Conservation (phyloP, 345 rosid genomes). For the Eucalyptus regnans region DNA sequence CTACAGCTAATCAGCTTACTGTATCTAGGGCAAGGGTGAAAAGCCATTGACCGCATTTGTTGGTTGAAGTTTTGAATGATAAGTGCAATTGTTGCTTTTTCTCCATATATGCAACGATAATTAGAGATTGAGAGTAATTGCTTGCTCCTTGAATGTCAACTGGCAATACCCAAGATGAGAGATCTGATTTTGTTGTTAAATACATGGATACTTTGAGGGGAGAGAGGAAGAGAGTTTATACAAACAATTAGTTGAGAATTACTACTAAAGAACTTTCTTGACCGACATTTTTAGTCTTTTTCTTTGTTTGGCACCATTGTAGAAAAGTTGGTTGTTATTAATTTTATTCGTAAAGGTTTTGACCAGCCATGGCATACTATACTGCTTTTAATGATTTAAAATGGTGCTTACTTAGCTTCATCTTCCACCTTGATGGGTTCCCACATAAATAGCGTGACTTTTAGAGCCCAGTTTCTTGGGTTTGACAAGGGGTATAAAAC, state of each 20-base stretch:
- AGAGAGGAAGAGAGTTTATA: neutral
- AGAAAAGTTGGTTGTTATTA: neutral
- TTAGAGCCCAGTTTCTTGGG: conserved; percentile 5
- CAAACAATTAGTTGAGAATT: neutral
- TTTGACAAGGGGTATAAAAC: conserved; percentile 31
- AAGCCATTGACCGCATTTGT: neutral
- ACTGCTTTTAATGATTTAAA: neutral
- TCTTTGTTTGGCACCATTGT: neutral
- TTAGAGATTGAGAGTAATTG: neutral
- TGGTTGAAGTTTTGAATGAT: neutral
- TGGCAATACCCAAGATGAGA: neutral
- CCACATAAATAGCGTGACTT: neutral
- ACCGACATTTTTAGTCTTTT: neutral
- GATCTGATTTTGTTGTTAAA: neutral
- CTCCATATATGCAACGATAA: neutral
- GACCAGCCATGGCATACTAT: neutral
- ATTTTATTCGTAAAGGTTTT: neutral
- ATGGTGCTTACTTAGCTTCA: neutral
- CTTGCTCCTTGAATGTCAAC: neutral
- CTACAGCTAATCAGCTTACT: neutral
- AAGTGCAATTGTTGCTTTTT: neutral
- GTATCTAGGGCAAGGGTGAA: neutral
- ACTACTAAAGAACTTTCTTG: neutral
- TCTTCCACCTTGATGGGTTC: neutral
- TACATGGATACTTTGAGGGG: neutral